These are phyloP conservation scores for Leptographium galeiforme DNA, from an alignment of 2,329 filamentous ascomycete species.

Conservation along the genomic window DNA sequence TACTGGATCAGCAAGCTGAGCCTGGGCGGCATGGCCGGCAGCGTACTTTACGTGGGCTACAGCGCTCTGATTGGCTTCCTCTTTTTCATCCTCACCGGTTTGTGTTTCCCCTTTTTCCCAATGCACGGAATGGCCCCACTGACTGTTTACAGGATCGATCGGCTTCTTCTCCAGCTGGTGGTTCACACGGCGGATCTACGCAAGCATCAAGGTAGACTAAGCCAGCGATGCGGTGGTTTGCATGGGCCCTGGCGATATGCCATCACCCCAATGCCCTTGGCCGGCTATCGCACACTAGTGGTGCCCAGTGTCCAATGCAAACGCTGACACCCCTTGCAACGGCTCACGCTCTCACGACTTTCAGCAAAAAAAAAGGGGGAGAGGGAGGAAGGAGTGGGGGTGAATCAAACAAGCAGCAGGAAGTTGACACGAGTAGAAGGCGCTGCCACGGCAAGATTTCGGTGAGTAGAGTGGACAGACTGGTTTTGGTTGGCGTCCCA, in stretches of 20 bases:
- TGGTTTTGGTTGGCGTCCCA: not conserved
- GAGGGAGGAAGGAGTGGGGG: not conserved
- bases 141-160: slow-evolving; percentile 57
- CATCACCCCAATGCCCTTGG: not conserved
- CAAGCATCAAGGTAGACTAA: slow-evolving; percentile 96
- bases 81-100: slow-evolving; percentile 90
- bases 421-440: not conserved
- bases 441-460: too few species aligned
- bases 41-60: slow-evolving; percentile 87
- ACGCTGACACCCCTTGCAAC: not conserved
- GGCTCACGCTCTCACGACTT: not conserved
- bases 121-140: not conserved
- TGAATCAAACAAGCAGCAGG: not conserved
- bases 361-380: not conserved
- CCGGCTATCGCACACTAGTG: too few species aligned
- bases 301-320: not conserved
- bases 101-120: slow-evolving; percentile 5
- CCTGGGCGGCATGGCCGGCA: slow-evolving; percentile 71
- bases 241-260: not conserved
- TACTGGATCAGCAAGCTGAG: slow-evolving; percentile 85
- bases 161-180: slow-evolving; percentile 92
- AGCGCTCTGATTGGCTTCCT: slow-evolving; percentile 78
- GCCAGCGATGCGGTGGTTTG: not conserved
- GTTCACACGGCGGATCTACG: slow-evolving; percentile 88
- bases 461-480: not conserved